Percentiles rank a stretch among this genome's conserved stretches.
Evolutionary conservation across 257 asterid species (phyloP).

Genomic region (Nicotiana attenuata): DNA sequence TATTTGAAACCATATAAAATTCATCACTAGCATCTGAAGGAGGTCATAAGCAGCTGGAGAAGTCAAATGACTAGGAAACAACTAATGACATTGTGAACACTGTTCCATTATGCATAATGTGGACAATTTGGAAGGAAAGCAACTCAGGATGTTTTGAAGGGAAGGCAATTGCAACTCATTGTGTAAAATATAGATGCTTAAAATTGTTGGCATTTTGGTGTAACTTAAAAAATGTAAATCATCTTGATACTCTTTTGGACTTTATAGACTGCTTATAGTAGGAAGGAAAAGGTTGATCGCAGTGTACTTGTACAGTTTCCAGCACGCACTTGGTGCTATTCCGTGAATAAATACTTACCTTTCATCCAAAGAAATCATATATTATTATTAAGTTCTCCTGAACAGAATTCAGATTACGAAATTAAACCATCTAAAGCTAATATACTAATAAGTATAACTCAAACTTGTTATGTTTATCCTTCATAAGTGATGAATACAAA

Average conservation of each 20-base stretch:
- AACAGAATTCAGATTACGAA: background rate
- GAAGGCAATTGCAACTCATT: background rate
- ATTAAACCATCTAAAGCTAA: background rate
- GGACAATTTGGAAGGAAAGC: background rate
- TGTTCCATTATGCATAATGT: background rate
- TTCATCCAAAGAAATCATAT: background rate
- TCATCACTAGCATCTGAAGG: background rate
- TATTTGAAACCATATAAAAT: background rate
- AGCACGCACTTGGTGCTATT: background rate
- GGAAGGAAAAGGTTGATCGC: background rate
- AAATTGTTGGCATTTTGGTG: background rate
- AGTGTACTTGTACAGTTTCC: background rate
- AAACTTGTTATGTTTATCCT: background rate
- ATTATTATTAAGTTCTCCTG: background rate
- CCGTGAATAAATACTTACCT: background rate
- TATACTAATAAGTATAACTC: background rate
- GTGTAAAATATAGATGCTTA: background rate
- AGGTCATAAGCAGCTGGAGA: background rate
- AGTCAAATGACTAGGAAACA: background rate
- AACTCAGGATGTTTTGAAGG: background rate
- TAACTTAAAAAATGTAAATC: background rate
- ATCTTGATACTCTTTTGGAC: background rate
- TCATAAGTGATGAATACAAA: background rate
- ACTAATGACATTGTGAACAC: background rate
- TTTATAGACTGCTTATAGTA: background rate